These are phyloP conservation scores for Paramecium octaurelia DNA, from an alignment of 73 alveolate species.

Conservation along the genomic window DNA sequence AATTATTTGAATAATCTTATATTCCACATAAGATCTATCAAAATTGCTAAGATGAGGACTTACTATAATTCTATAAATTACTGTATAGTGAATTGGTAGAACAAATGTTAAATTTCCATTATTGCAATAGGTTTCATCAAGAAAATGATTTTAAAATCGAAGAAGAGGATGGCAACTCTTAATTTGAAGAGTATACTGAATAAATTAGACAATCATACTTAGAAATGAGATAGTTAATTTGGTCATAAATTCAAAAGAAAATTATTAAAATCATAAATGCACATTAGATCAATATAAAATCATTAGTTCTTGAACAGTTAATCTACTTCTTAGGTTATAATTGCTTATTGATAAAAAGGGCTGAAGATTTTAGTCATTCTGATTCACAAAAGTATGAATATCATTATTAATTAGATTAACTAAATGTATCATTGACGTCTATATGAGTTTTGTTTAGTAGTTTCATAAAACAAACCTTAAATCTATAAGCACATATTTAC, in stretches of 20 bases:
- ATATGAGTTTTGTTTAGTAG: background rate
- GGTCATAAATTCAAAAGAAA: slow-evolving; percentile 11
- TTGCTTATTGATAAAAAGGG: slow-evolving; percentile 36
- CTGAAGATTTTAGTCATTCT: slow-evolving; percentile 45
- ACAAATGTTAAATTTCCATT: background rate
- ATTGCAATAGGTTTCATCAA: slow-evolving; percentile 20
- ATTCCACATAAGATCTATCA: background rate
- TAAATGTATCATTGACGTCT: background rate
- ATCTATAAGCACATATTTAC: background rate
- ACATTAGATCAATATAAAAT: background rate
- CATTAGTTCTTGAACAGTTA: background rate
- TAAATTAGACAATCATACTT: background rate
- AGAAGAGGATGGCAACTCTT: background rate
- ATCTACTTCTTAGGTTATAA: background rate
- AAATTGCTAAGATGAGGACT: background rate
- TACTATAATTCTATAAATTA: background rate
- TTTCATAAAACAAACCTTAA: slow-evolving; percentile 5
- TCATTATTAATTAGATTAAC: background rate
- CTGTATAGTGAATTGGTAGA: background rate
- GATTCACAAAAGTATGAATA: background rate
- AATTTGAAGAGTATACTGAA: slow-evolving; percentile 24
- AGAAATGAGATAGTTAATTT: slow-evolving; percentile 43
- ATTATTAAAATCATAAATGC: background rate
- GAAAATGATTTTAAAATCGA: background rate
- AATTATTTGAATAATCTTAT: background rate